Base-by-base conservation (phyloP, 106 monocot species). In the Apostasia ramifera region DNA sequence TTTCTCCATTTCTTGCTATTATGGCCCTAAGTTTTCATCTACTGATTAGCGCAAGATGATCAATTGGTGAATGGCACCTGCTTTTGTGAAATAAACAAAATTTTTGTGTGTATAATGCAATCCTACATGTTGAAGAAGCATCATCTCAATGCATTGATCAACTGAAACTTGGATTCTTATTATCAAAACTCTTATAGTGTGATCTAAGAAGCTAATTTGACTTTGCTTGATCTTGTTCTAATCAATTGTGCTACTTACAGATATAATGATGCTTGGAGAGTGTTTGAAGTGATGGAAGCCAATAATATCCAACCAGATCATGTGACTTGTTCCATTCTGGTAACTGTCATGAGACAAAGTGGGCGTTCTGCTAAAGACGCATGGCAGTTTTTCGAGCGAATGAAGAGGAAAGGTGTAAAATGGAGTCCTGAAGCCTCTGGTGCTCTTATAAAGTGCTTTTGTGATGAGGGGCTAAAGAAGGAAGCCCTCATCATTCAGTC, bases 401-500 rank as follows among this genome's bases (percentile, higher is more conserved):
- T 98, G 98, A 78, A 85, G 7, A 74, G 77, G 58, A 98, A 90
- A 85, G 98, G 98, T 44, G 73, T 92, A 5, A 85, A 93, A 60
- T 80, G 79, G 83, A 81, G 75, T 71, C 61, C 87, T 14, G 98
- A 98, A 65, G 70, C 77, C 12, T 80, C 71, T 57, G 89, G 82
- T 69, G 67, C 98, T 54, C 71, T 98, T 39, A 85, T 93, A 42
- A 98, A 84, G 63, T 87, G 78, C 53, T 98, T 98, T 59, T 98
- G 98, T 75, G 74, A 87, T 8, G 93, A 83, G 57, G 93, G 93
- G 1, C 73, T 98, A 73, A 90, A 74, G 67, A 98, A 80, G 59
- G 93, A 98, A 81, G 98, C 98, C 45, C 87, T 93, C 53, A 71
- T 93, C 69, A 82, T 98, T 61, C 89, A 92, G 45, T 85, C 83